Conservation (phyloP, 352 stramenopile genomes). For the Phytophthora megakarya region DNA sequence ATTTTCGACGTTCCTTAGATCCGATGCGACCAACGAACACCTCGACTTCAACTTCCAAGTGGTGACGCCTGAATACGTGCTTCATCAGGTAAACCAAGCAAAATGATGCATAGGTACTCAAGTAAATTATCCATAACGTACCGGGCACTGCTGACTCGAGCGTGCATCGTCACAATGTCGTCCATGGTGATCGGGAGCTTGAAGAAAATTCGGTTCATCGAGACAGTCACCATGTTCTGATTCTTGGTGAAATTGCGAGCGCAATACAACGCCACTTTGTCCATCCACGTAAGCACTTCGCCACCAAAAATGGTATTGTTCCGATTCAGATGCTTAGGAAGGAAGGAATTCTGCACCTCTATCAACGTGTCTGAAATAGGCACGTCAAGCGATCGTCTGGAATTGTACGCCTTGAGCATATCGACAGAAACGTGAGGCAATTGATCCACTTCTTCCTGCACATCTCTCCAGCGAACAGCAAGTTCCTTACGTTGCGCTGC, state of each 20-base stretch:
- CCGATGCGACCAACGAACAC: slow-evolving; percentile 43
- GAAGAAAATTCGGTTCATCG: slow-evolving; percentile 72
- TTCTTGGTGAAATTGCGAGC: slow-evolving; percentile 65
- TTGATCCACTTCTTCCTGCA: slow-evolving; percentile 70
- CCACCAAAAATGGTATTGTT: slow-evolving; percentile 66
- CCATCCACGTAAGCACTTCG: slow-evolving; percentile 58
- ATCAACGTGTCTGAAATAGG: slow-evolving; percentile 59
- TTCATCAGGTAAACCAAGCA: neutral
- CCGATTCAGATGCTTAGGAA: slow-evolving; percentile 60
- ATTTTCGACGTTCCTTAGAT: slow-evolving; percentile 30
- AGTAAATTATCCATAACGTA: neutral
- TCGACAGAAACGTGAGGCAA: slow-evolving; percentile 61
- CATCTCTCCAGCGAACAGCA: slow-evolving; percentile 55
- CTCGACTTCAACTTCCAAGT: slow-evolving; percentile 56
- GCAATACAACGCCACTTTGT: slow-evolving; percentile 60
- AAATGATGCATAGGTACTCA: too few species aligned
- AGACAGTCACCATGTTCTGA: slow-evolving; percentile 65
- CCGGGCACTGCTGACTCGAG: slow-evolving; percentile 53
- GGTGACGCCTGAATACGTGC: slow-evolving; percentile 29
- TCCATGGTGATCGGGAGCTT: slow-evolving; percentile 54
- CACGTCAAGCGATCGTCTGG: slow-evolving; percentile 46
- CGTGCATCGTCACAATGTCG: slow-evolving; percentile 58
- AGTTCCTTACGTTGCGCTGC: slow-evolving; percentile 72
- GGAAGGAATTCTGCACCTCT: slow-evolving; percentile 62
- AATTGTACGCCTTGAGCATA: slow-evolving; percentile 61